Evolutionary conservation across 306 rosid species (phyloP).

Genomic region (Lathyrus oleraceus): DNA sequence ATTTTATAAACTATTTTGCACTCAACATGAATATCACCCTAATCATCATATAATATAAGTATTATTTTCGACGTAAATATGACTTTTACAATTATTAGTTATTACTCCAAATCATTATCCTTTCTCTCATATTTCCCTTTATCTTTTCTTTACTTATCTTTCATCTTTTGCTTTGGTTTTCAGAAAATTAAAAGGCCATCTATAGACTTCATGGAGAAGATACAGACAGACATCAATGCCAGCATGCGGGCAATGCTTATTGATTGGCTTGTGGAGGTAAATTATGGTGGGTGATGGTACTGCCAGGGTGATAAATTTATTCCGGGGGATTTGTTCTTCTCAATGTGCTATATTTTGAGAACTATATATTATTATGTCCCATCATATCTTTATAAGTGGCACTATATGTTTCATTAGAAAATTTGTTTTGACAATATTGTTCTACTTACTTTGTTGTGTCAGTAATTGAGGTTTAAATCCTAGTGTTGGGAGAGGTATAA

Average conservation of each 20-base stretch:
- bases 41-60: background rate
- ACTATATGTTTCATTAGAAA: conserved; percentile 7
- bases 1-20: conserved; percentile 26
- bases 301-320: conserved; percentile 20
- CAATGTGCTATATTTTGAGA: background rate
- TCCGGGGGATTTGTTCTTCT: conserved; percentile 25
- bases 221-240: conserved; percentile 76
- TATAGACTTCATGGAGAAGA: conserved; percentile 67
- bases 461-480: background rate
- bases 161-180: conserved; percentile 26
- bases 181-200: conserved; percentile 78
- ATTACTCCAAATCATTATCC: background rate
- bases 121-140: conserved; percentile 4
- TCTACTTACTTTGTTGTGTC: background rate
- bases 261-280: conserved; percentile 94
- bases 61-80: background rate
- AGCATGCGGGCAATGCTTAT: conserved; percentile 75
- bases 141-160: background rate
- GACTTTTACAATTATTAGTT: background rate
- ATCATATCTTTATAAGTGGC: conserved; percentile 12
- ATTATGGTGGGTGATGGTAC: conserved; percentile 36
- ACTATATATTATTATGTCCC: background rate
- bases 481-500: conserved; percentile 2
- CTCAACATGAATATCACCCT: background rate
- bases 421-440: background rate